Conservation (phyloP, 306 rosid genomes). For the Morella rubra region DNA sequence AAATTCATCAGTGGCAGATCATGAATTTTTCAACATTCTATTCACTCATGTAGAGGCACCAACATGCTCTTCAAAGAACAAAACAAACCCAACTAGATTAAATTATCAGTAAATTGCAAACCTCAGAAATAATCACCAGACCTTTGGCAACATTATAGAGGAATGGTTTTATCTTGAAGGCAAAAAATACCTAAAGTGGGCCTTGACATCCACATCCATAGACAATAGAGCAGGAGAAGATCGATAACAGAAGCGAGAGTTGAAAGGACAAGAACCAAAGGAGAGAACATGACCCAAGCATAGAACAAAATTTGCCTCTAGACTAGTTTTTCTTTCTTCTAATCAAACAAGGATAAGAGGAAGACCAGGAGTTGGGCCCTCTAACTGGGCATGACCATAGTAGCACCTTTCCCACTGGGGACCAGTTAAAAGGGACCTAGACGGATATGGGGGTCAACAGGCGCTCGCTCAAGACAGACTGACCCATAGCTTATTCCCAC, state of each 20-base stretch:
- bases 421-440: too few species aligned
- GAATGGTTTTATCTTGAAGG: neutral
- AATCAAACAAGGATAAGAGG: too few species aligned
- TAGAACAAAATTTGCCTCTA: neutral
- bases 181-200: neutral
- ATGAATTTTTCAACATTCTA: neutral
- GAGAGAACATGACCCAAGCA: neutral
- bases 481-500: too few species aligned
- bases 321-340: neutral
- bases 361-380: too few species aligned
- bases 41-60: neutral
- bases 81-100: neutral
- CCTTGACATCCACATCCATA: neutral
- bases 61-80: neutral
- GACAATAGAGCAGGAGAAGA: neutral
- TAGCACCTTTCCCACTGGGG: too few species aligned
- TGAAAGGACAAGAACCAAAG: neutral
- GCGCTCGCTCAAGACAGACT: too few species aligned
- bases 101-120: too few species aligned
- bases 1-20: neutral
- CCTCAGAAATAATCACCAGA: neutral
- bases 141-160: neutral
- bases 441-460: too few species aligned
- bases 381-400: too few species aligned
- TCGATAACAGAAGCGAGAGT: neutral